A percentile compares a stretch with the other conserved stretches of the same genome.
These are phyloP conservation scores for Populus hybrid DNA, from an alignment of 441 rosid species.

Conservation along the genomic window DNA sequence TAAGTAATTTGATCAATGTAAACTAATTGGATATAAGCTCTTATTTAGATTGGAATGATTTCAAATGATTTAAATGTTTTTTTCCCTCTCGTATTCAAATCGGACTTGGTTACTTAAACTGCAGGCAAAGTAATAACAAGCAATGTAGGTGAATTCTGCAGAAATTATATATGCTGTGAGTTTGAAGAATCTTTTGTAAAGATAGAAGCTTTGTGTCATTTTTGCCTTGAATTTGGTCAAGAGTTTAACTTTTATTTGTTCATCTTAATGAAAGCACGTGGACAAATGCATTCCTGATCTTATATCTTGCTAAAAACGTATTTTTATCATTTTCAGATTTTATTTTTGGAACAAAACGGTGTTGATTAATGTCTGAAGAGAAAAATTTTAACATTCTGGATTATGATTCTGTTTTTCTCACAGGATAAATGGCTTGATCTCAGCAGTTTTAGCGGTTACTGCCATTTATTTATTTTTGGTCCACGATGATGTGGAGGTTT, in stretches of 20 bases:
- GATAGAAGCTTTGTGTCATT: not conserved
- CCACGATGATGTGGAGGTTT: conserved; percentile 1
- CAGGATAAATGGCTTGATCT: not conserved
- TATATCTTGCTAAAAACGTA: not conserved
- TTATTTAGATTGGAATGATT: not conserved
- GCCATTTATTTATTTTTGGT: not conserved
- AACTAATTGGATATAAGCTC: not conserved
- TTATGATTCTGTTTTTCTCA: not conserved
- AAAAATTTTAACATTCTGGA: not conserved
- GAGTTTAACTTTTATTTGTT: not conserved
- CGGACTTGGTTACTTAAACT: not conserved
- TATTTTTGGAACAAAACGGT: not conserved
- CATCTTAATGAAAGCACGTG: not conserved
- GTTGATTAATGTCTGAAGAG: not conserved
- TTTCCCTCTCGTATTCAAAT: not conserved
- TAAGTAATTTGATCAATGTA: not conserved
- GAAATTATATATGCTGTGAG: not conserved
- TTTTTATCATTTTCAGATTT: not conserved
- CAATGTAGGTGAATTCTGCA: not conserved
- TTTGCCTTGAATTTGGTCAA: not conserved
- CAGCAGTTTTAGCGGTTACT: not conserved
- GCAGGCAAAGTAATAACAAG: not conserved
- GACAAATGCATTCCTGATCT: not conserved
- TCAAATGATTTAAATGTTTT: not conserved
- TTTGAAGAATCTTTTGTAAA: not conserved